phyloP scores from a whole-genome alignment of 2,329 filamentous ascomycete genomes.

The Dendryphion nanum region DNA sequence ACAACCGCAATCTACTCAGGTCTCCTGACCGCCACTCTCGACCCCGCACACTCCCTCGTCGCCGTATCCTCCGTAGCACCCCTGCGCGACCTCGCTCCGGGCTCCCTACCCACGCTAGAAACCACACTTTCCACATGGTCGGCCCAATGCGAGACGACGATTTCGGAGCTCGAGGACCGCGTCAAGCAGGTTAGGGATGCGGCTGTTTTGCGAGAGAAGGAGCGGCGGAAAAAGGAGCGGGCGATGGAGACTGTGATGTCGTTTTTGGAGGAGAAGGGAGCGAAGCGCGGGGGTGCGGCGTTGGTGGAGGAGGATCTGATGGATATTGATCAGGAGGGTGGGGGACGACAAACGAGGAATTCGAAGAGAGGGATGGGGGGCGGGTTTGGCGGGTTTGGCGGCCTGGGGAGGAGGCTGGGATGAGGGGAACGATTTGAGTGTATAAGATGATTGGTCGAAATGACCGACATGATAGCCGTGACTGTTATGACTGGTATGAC shows the following conservation, averaged over 20 bases:
- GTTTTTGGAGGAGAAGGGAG: constrained; percentile 25
- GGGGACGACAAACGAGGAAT: constrained; percentile 22
- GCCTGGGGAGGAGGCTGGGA: constrained; percentile 26
- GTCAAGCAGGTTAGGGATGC: constrained; percentile 62
- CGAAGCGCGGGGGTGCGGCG: constrained; percentile 19
- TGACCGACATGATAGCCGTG: no score
- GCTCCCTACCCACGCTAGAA: constrained; percentile 68
- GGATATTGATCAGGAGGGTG: constrained; percentile 38
- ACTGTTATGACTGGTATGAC: no score
- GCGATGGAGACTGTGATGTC: constrained; percentile 35
- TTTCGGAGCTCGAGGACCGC: constrained; percentile 73
- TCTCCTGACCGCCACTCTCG: constrained; percentile 77
- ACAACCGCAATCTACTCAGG: constrained; percentile 85
- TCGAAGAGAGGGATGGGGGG: constrained; percentile 28
- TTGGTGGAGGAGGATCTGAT: constrained; percentile 32
- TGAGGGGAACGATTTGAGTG: no score
- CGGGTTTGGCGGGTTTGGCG: constrained; percentile 19
- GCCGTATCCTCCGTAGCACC: constrained; percentile 78
- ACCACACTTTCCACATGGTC: constrained; percentile 72
- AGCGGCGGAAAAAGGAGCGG: constrained; percentile 42
- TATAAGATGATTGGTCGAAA: no score
- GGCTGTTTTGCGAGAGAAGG: constrained; percentile 42
- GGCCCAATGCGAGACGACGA: constrained; percentile 70
- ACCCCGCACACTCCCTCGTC: constrained; percentile 72
- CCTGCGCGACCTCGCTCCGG: constrained; percentile 79